Evolutionary conservation across 1,284 basidiomycete genomes (phyloP), one percentile per base, ranked within the genome.

Genomic region (Ustilago nuda): DNA sequence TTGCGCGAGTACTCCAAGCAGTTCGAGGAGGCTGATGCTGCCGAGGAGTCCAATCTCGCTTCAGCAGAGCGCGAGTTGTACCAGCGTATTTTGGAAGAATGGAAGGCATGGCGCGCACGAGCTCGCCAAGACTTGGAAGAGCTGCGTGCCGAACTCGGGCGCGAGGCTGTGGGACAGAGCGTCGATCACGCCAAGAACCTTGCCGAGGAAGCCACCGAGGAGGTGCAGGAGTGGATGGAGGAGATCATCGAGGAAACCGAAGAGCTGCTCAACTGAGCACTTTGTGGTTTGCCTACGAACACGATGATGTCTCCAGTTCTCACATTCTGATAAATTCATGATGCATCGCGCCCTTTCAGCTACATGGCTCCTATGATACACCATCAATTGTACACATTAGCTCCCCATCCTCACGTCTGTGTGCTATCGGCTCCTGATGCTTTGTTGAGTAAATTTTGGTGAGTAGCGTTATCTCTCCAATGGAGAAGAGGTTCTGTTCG

Each of bases 11-110:
- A 92, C 89, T 93, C 94, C 82, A 91, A 94, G 35, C 88, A 89
- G 52, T 99, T 99, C 87, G 97, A 99, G 71, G 96, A 99, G 88
- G 94, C 96, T 84, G 97, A 99, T 86, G 93, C 94, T 51, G 92
- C 93, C 37, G 95, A 98, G 87, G 94, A 96, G 88, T 94, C 92
- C 87, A 94, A 93, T 83, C 92, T 96, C 79, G 94, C 92, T 74
- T 94, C 95, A 7, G 96, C 98, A 87, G 90, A 98, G 66, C 91
- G 96, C 80, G 94, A 95, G 41, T 91, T 92, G 76, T 91, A 97
- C 82, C 93, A 94, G 87, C 90, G 96, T 69, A 90, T 97, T 65
- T 92, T 99, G 78, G 93, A 97, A 82, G 96, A 99, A 87, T 99
- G 97, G 97, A 96, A 99, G 87, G 93, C 95, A 39, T 99, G 97